These are phyloP conservation scores for Populus trichocarpa DNA, from an alignment of 441 rosid species.

Conservation along the genomic window DNA sequence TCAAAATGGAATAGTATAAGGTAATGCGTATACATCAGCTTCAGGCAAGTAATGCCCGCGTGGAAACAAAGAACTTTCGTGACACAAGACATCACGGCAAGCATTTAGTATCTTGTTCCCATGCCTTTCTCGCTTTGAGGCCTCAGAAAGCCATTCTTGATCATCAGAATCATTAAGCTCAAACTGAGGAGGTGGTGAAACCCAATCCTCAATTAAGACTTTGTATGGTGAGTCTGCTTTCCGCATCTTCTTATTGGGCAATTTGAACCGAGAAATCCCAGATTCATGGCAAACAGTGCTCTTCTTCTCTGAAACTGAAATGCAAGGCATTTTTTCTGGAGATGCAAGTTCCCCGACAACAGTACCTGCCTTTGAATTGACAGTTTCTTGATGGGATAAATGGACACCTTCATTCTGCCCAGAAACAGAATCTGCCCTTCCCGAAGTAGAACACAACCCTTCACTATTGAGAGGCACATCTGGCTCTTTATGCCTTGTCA, in stretches of 20 bases:
- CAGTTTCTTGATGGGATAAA: not conserved
- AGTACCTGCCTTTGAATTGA: not conserved
- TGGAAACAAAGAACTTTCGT: constrained; percentile 26
- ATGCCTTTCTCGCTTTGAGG: constrained; percentile 14
- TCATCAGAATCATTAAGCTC: constrained; percentile 20
- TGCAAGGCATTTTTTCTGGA: not conserved
- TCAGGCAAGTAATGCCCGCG: constrained; percentile 34
- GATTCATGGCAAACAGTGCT: not conserved
- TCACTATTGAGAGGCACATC: not conserved
- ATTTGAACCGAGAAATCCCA: not conserved
- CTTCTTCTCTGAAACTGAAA: not conserved
- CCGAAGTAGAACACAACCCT: constrained; percentile 7
- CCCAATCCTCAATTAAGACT: constrained; percentile 32
- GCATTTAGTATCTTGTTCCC: constrained; percentile 19
- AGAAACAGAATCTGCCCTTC: not conserved
- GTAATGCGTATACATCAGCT: constrained; percentile 52
- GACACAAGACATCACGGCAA: not conserved
- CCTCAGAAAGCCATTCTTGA: constrained; percentile 37
- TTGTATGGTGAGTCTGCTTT: constrained; percentile 22
- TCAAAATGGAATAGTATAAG: constrained; percentile 61
- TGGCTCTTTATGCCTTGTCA: constrained; percentile 25
- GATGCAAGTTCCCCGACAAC: not conserved
- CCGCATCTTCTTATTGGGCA: not conserved
- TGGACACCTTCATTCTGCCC: not conserved
- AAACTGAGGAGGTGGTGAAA: constrained; percentile 20